Evolutionary conservation across 1,139 yeast genomes (phyloP).

Genomic region (Tardiomyces digboiensis): DNA sequence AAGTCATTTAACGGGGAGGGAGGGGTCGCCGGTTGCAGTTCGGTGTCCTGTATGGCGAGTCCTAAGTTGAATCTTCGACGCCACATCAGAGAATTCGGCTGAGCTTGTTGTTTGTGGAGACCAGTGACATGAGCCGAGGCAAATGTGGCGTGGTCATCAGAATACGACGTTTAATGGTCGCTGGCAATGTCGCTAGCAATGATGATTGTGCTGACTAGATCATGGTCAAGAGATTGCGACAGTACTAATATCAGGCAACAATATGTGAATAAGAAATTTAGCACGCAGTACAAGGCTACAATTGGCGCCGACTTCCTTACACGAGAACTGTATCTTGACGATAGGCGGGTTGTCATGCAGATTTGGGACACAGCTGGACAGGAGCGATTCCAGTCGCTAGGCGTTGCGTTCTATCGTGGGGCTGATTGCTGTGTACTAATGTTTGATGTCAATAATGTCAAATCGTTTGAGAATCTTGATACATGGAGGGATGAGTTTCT

Average conservation of each 20-base stretch:
- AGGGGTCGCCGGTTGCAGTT: too few species aligned
- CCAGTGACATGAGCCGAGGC: too few species aligned
- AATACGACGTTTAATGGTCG: too few species aligned
- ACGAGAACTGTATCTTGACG: constrained; percentile 80
- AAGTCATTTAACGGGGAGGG: too few species aligned
- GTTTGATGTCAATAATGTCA: constrained; percentile 88
- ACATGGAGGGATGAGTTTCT: constrained; percentile 95
- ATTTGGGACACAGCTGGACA: constrained; percentile 91
- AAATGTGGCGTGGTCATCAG: too few species aligned
- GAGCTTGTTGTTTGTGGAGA: too few species aligned
- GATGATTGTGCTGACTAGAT: too few species aligned
- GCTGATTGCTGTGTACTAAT: constrained; percentile 98
- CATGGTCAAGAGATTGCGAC: too few species aligned
- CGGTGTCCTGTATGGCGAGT: too few species aligned
- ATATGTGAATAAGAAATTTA: constrained; percentile 90
- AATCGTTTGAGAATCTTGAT: constrained; percentile 81
- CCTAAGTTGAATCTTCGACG: too few species aligned
- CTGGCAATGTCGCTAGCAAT: too few species aligned
- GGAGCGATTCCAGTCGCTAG: constrained; percentile 84
- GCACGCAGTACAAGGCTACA: constrained; percentile 95
- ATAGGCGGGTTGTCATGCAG: constrained; percentile 72
- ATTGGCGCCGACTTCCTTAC: constrained; percentile 97
- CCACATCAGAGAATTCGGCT: too few species aligned
- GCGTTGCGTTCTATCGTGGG: constrained; percentile 96
- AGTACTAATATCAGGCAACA: constrained; percentile 37